phyloP scores from a whole-genome alignment of 2,329 filamentous ascomycete species.

The Alternaria sp. region DNA sequence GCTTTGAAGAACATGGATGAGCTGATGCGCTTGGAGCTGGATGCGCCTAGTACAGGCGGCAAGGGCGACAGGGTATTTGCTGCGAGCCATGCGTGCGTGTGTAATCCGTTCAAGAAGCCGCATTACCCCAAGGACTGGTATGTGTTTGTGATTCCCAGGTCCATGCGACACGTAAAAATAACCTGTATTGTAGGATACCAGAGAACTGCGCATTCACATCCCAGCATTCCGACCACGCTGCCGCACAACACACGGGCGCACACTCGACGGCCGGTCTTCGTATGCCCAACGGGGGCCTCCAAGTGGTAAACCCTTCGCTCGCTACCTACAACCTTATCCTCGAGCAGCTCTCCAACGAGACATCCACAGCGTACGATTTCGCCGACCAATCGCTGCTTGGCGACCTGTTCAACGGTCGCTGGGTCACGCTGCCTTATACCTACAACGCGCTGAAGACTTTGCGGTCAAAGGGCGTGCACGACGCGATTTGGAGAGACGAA shows the following conservation, averaged over 20 bases:
- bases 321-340: conserved; percentile 63
- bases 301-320: conserved; percentile 67
- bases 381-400: conserved; percentile 67
- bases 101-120: conserved; percentile 78
- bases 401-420: conserved; percentile 65
- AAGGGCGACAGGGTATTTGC: conserved; percentile 75
- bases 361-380: conserved; percentile 64
- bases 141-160: not conserved
- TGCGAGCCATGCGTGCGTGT: conserved; percentile 83
- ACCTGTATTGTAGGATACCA: conserved; percentile 53
- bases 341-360: conserved; percentile 56
- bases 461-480: conserved; percentile 64
- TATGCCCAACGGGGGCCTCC: conserved; percentile 68
- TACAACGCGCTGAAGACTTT: conserved; percentile 71
- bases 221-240: conserved; percentile 61
- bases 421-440: conserved; percentile 67
- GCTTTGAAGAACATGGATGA: conserved; percentile 88
- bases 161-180: not conserved
- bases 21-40: conserved; percentile 82
- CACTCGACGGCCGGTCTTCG: conserved; percentile 60
- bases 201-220: conserved; percentile 69
- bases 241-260: conserved; percentile 63
- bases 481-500: conserved; percentile 67
- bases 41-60: conserved; percentile 62
- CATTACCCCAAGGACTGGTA: conserved; percentile 82